A percentile compares a stretch with the other conserved stretches of the same genome.
Evolutionary conservation across 805 yeast species (phyloP).

Genomic region (Ogataea thermomethanolica): DNA sequence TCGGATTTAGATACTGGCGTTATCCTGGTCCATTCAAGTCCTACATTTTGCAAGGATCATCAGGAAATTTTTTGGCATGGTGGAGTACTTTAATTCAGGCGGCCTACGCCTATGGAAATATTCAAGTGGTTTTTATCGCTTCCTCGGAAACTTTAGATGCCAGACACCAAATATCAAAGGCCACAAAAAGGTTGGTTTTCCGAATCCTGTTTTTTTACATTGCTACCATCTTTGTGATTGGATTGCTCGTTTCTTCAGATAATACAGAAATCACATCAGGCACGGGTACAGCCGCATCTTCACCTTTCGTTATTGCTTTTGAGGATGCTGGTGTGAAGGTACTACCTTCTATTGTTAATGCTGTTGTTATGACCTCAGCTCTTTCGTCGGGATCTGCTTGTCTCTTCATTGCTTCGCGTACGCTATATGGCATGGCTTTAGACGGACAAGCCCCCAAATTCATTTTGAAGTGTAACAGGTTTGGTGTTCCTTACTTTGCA

Average conservation of each 20-base stretch:
- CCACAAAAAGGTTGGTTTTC: slow-evolving; percentile 19
- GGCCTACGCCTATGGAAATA: slow-evolving; percentile 55
- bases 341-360: slow-evolving; percentile 69
- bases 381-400: slow-evolving; percentile 58
- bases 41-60: slow-evolving; percentile 40
- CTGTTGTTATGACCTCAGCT: slow-evolving; percentile 46
- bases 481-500: slow-evolving; percentile 60
- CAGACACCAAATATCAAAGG: slow-evolving; percentile 23
- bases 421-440: slow-evolving; percentile 57
- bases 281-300: slow-evolving; percentile 57
- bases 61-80: slow-evolving; percentile 39
- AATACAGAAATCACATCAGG: slow-evolving; percentile 40
- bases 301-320: slow-evolving; percentile 79
- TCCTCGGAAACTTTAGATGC: slow-evolving; percentile 24
- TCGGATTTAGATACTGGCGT: slow-evolving; percentile 39
- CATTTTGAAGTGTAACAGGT: slow-evolving; percentile 45
- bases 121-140: slow-evolving; percentile 31
- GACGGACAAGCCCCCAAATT: slow-evolving; percentile 58
- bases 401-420: slow-evolving; percentile 61
- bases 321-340: slow-evolving; percentile 56
- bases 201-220: slow-evolving; percentile 23
- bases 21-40: slow-evolving; percentile 26
- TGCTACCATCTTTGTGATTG: slow-evolving; percentile 35
- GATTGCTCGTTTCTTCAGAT: slow-evolving; percentile 42
- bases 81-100: slow-evolving; percentile 58